These are phyloP conservation scores for Brettanomyces bruxellensis DNA, from an alignment of 805 yeast genomes.

Conservation along the genomic window DNA sequence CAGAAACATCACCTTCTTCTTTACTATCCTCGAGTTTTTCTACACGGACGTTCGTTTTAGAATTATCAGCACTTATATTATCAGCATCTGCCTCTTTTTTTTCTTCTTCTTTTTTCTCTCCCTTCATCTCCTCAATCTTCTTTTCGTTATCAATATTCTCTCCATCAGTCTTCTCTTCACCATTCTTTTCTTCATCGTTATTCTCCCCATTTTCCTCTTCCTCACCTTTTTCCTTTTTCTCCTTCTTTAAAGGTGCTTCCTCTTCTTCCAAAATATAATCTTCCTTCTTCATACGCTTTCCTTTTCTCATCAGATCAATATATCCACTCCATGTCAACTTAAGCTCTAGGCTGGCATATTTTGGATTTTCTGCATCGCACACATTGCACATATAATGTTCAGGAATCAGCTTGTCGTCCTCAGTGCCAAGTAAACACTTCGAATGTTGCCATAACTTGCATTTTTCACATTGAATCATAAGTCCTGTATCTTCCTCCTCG, in stretches of 20 bases:
- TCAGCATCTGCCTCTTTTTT: slow-evolving; percentile 12
- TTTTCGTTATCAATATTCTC: neutral
- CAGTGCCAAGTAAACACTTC: slow-evolving; percentile 45
- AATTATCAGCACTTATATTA: slow-evolving; percentile 10
- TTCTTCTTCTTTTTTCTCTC: slow-evolving; percentile 7
- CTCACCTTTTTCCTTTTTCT: slow-evolving; percentile 2
- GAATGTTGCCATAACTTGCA: slow-evolving; percentile 72
- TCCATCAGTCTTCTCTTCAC: slow-evolving; percentile 1
- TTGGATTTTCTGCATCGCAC: slow-evolving; percentile 33
- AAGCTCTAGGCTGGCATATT: slow-evolving; percentile 26
- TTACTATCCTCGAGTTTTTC: no score
- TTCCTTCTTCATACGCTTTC: neutral
- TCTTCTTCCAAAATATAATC: slow-evolving; percentile 4
- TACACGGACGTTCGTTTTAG: slow-evolving; percentile 2
- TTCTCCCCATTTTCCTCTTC: slow-evolving; percentile 6
- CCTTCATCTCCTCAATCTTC: slow-evolving; percentile 4
- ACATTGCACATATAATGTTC: slow-evolving; percentile 43
- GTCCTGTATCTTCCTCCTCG: slow-evolving; percentile 41
- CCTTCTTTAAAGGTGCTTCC: slow-evolving; percentile 1
- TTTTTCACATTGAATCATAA: slow-evolving; percentile 57
- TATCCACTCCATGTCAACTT: slow-evolving; percentile 24
- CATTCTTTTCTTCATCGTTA: slow-evolving; percentile 2
- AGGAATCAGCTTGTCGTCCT: slow-evolving; percentile 31
- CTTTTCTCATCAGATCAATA: slow-evolving; percentile 4
- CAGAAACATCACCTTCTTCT: no score